Conservation (phyloP, 75 land plant species). For the Larix kaempferi region DNA sequence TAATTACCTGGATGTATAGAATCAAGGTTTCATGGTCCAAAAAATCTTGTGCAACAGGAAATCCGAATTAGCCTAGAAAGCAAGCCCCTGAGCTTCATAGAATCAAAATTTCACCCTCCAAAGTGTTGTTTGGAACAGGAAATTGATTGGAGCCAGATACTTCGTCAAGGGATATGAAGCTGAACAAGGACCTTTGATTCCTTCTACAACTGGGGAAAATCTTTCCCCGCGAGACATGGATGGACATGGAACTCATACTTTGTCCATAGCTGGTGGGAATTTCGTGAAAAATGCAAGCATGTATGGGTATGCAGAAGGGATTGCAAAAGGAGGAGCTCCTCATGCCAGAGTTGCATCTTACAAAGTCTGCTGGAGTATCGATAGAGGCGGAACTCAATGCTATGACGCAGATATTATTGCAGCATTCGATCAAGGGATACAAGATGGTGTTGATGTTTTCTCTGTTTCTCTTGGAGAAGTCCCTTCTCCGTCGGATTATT, state of each 20-base stretch:
- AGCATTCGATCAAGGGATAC: constrained; percentile 84
- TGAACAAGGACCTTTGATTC: constrained; percentile 16
- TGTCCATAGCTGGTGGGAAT: constrained; percentile 71
- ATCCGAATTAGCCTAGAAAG: constrained; percentile 32
- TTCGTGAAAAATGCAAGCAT: constrained; percentile 49
- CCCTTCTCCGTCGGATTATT: constrained; percentile 37
- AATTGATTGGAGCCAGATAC: constrained; percentile 78
- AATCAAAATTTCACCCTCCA: not conserved
- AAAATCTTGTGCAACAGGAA: constrained; percentile 42
- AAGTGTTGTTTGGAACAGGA: constrained; percentile 51
- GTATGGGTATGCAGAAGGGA: constrained; percentile 62
- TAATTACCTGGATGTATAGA: not conserved
- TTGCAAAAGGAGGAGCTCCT: constrained; percentile 80
- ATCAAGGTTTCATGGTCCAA: not conserved
- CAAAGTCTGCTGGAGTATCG: constrained; percentile 85
- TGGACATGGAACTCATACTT: constrained; percentile 88
- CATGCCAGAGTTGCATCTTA: constrained; percentile 79
- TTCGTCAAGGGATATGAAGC: constrained; percentile 80
- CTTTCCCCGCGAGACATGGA: constrained; percentile 76
- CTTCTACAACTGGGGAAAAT: constrained; percentile 47
- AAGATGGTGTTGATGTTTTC: constrained; percentile 88
- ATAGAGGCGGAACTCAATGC: constrained; percentile 36
- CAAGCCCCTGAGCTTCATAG: not conserved
- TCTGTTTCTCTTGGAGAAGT: constrained; percentile 92
- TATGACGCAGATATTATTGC: constrained; percentile 95